Percentiles rank a stretch among this genome's conserved stretches.
Conservation (phyloP, 257 asterid genomes). For the Nicotiana obtusifolia region DNA sequence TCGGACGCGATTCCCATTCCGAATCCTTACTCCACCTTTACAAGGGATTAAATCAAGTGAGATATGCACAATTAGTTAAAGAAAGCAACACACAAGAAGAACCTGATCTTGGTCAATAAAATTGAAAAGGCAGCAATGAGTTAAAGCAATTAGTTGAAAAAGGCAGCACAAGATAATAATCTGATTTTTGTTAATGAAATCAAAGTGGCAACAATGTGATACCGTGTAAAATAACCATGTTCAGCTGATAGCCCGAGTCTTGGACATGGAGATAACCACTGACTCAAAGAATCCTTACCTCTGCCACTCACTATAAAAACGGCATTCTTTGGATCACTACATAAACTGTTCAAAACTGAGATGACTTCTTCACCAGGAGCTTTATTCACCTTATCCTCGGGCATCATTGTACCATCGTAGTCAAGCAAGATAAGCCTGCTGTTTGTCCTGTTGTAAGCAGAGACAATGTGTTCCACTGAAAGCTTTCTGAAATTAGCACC, state of each 20-base stretch:
- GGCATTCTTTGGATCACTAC: slow-evolving; percentile 61
- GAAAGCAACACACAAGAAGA: too few relatives aligned
- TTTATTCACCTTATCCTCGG: slow-evolving; percentile 59
- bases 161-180: too few relatives aligned
- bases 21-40: slow-evolving; percentile 43
- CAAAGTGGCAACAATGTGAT: not conserved
- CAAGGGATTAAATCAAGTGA: too few relatives aligned
- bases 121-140: not conserved
- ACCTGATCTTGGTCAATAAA: too few relatives aligned
- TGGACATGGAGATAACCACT: slow-evolving; percentile 67
- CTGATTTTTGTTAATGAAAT: too few relatives aligned
- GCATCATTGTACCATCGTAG: slow-evolving; percentile 83
- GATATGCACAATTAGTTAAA: too few relatives aligned
- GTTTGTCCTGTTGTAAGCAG: slow-evolving; percentile 38
- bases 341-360: slow-evolving; percentile 47
- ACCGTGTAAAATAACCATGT: slow-evolving; percentile 81
- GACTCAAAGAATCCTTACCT: slow-evolving; percentile 57
- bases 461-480: slow-evolving; percentile 55
- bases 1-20: slow-evolving; percentile 54
- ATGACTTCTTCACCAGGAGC: slow-evolving; percentile 58
- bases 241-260: slow-evolving; percentile 79
- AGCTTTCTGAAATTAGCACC: slow-evolving; percentile 75
- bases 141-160: slow-evolving; percentile 23
- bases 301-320: slow-evolving; percentile 84
- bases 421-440: slow-evolving; percentile 70